Evolutionary conservation across 148 eudicot species (phyloP).

Genomic region (Camellia lanceoleosa): DNA sequence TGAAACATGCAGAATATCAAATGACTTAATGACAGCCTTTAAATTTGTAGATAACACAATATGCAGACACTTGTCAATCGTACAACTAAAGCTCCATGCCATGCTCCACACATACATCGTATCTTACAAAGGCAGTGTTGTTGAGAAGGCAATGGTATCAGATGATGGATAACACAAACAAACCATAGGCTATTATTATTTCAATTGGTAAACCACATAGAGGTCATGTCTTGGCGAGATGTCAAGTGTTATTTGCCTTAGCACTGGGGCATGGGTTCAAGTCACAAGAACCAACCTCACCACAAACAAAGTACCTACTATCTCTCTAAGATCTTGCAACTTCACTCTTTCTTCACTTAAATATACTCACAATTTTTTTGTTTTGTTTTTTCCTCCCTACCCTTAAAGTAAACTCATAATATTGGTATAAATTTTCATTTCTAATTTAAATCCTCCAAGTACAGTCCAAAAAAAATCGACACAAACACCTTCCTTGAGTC

Average conservation of each 20-base stretch:
- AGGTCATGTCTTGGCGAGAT: too few relatives aligned
- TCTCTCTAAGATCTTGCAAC: neutral
- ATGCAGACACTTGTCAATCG: neutral
- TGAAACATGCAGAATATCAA: neutral
- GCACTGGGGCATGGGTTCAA: too few relatives aligned
- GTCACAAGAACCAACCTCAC: too few relatives aligned
- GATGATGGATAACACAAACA: slow-evolving; percentile 3
- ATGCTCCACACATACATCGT: neutral
- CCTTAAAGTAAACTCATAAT: neutral
- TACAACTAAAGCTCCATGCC: neutral
- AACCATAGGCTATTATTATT: neutral
- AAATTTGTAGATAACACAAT: neutral
- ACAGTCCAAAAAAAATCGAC: neutral
- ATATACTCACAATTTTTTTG: neutral
- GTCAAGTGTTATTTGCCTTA: too few relatives aligned
- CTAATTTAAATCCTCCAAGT: neutral
- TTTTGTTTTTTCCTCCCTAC: neutral
- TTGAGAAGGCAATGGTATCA: neutral
- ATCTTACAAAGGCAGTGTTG: neutral
- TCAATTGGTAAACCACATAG: neutral
- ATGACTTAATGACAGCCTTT: neutral
- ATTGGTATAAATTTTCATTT: neutral
- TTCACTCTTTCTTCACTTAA: neutral
- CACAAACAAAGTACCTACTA: too few relatives aligned
- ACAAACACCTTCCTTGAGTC: neutral